phyloP scores from a whole-genome alignment of 2,329 filamentous ascomycete genomes.

The Penicillium sp. region DNA sequence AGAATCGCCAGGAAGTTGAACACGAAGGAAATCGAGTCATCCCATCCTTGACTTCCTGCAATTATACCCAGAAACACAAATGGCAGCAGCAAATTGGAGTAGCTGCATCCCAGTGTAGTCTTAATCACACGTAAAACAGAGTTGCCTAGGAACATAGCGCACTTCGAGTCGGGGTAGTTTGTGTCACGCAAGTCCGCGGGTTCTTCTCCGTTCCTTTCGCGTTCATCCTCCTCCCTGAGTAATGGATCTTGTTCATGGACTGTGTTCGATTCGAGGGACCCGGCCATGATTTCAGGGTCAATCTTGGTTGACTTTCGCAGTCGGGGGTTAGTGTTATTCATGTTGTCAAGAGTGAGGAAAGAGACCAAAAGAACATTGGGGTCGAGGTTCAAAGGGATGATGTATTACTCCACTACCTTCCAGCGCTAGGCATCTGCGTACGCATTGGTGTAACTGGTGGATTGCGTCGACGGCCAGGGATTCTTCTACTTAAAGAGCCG shows the following conservation, averaged over 20 bases:
- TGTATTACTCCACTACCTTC: neutral
- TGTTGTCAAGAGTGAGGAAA: neutral
- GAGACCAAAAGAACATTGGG: neutral
- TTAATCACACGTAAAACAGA: constrained; percentile 2
- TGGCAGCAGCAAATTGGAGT: constrained; percentile 74
- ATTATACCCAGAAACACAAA: constrained; percentile 73
- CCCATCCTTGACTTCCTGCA: constrained; percentile 59
- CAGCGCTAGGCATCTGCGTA: neutral
- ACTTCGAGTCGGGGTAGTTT: neutral
- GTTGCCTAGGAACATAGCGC: constrained; percentile 49
- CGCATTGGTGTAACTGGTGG: neutral
- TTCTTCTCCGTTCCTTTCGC: neutral
- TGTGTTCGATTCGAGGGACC: neutral
- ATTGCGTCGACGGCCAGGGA: neutral
- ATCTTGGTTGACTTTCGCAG: constrained; percentile 5
- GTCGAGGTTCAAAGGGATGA: neutral
- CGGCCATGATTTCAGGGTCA: neutral
- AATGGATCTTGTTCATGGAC: neutral
- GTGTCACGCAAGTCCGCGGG: neutral
- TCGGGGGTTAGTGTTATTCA: constrained; percentile 3
- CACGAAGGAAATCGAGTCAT: constrained; percentile 65
- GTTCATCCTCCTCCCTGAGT: neutral
- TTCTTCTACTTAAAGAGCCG: neutral
- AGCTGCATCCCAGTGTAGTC: constrained; percentile 64
- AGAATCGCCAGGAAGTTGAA: constrained; percentile 74